Base-by-base conservation (phyloP, 768 basidiomycete genomes). In the Chiua virens region DNA sequence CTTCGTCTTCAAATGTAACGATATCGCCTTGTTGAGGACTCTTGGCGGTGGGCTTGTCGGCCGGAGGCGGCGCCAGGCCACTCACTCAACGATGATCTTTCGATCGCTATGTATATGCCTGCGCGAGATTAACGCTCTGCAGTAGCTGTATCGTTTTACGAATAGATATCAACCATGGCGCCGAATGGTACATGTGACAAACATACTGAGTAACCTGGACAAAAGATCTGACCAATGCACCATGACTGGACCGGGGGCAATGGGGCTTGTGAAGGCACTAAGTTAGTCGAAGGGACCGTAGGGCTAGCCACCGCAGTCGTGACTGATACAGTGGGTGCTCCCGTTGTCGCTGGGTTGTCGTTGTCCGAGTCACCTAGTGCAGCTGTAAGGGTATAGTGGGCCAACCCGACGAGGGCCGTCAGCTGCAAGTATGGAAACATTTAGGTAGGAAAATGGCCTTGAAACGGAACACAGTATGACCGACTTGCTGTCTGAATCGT, bases 61-160 rank as follows among this genome's bases (percentile, higher is more conserved):
- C n/a, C n/a, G n/a, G n/a, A n/a, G n/a, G n/a, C n/a, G n/a, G n/a
- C n/a, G n/a, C n/a, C n/a, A n/a, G n/a, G n/a, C n/a, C n/a, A n/a
- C n/a, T n/a, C n/a, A n/a, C n/a, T 96, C 94, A 8, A 89, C 88
- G 65, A 96, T 85, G 0, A 90, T 94, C 71, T 97, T 96, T 40
- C 85, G 83, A 68, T 97, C 94, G 0, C 77, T n/a, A n/a, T n/a
- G n/a, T 65, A 63, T 78, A 97, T 22, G 88, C 71, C 37, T 77
- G 66, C 0, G 92, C 91, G 53, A 96, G 59, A 65, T 92, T 87
- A 53, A 95, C 84, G 1, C 89, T 86, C 79, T 96, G 92, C 22
- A 97, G 75, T 9, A 92, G 62, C 89, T 92, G 15, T 10, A 9
- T 23, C 21, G 37, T 36, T 5, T 27, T 7, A 18, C 7, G 32